Evolutionary conservation across 257 asterid genomes (phyloP).

Genomic region (Scutellaria barbata): DNA sequence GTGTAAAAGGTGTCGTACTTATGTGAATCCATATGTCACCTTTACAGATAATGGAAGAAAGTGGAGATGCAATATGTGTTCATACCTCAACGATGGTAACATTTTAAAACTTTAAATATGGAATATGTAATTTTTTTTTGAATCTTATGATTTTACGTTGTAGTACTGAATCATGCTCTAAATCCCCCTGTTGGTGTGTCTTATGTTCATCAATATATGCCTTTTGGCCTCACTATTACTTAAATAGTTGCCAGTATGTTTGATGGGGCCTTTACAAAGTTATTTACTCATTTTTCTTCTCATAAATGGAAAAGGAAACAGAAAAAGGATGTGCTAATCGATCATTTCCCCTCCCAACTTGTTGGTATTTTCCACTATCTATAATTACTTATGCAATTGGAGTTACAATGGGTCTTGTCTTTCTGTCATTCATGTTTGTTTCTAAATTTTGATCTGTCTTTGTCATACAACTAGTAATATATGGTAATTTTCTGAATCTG

Average conservation of each 20-base stretch:
- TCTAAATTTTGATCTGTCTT: neutral
- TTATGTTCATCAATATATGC: constrained; percentile 11
- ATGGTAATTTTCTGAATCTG: constrained; percentile 10
- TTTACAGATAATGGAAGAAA: constrained; percentile 72
- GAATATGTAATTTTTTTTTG: neutral
- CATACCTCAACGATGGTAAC: constrained; percentile 68
- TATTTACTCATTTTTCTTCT: neutral
- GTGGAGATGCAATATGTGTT: constrained; percentile 84
- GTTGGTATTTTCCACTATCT: constrained; percentile 8
- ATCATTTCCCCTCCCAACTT: constrained; percentile 16
- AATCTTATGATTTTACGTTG: constrained; percentile 7
- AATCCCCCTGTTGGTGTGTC: constrained; percentile 18
- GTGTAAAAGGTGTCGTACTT: constrained; percentile 77
- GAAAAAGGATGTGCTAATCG: constrained; percentile 13
- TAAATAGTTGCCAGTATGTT: constrained; percentile 14
- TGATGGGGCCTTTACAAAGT: constrained; percentile 5
- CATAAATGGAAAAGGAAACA: constrained; percentile 10
- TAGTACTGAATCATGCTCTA: constrained; percentile 5
- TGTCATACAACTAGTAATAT: constrained; percentile 10
- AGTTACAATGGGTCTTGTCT: neutral
- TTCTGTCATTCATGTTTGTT: neutral
- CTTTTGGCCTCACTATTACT: neutral
- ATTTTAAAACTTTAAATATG: constrained; percentile 23
- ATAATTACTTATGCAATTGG: neutral
- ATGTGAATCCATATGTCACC: constrained; percentile 67